phyloP scores from a whole-genome alignment of 768 basidiomycete genomes.

The Mrakia blollopis region DNA sequence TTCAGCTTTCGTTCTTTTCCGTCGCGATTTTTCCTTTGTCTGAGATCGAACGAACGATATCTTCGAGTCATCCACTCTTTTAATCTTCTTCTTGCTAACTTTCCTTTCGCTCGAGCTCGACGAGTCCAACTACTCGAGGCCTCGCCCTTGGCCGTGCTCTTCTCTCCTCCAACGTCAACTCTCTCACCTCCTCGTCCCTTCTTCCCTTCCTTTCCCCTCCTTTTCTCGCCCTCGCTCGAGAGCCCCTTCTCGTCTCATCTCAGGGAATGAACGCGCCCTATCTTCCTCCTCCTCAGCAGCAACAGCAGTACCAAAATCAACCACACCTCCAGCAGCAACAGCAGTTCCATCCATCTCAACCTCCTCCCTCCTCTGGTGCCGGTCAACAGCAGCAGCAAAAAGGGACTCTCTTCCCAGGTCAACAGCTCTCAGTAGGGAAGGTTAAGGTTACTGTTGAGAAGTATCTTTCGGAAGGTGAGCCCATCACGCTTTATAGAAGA shows the following conservation, averaged over 20 bases:
- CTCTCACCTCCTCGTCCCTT: no score
- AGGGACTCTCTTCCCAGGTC: conserved; percentile 57
- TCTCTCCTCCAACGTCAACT: not conserved
- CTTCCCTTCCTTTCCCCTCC: not conserved
- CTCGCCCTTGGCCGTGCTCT: not conserved
- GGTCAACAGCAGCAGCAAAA: conserved; percentile 38
- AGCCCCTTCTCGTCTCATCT: not conserved
- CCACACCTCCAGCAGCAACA: conserved; percentile 11
- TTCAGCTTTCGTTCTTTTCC: no score
- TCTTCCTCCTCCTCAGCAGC: conserved; percentile 4
- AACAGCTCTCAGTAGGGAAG: conserved; percentile 74
- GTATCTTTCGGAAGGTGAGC: conserved; percentile 87
- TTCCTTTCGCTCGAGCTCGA: no score
- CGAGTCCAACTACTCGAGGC: no score
- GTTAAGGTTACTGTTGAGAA: conserved; percentile 85
- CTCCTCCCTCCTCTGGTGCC: not conserved
- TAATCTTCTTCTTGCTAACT: no score
- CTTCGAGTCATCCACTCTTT: no score
- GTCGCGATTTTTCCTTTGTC: no score
- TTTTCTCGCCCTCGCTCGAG: not conserved
- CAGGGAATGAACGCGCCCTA: not conserved
- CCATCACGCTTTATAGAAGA: not conserved
- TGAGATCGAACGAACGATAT: no score
- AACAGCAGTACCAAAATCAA: not conserved
- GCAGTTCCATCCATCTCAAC: not conserved